Base-by-base conservation (phyloP, 345 rosid genomes). In the Gossypium mustelinum region DNA sequence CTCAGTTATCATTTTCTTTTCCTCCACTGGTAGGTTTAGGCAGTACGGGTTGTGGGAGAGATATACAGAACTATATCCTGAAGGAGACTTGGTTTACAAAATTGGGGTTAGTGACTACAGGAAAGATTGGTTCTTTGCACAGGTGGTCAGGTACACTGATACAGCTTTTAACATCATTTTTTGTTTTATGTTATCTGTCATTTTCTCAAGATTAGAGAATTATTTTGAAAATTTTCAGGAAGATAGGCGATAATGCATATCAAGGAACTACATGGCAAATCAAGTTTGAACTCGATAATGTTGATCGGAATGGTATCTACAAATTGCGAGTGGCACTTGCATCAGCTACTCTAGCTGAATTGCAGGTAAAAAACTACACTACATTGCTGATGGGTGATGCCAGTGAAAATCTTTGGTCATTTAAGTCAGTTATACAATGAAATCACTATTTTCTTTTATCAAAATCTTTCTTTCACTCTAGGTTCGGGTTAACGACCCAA, bases 21-120 rank as follows among this genome's bases (percentile, higher is more conserved):
- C 20, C 20, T 41, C n/a, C 57, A n/a, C 58, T 29, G 29, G 68
- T 90, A 92, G 98, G 84, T 93, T 87, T 80, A 88, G 97, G 90
- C 99, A 93, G 79, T 95, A 95, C 60, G 99, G 99, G 25, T 80
- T 95, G 79, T 95, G 99, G 99, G 85, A 83, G 56, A 87, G 96
- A 78, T 93, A 95, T 73, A 72, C 91, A 29, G 97, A 93, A 43
- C 54, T 92, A 70, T 95, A 91, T 83, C 99, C 99, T 12, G 80
- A 82, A 50, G 82, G 80, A 41, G 98, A 95, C 83, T 82, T 95
- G 86, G 85, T 93, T 63, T 95, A 89, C 83, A 89, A 88, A 24
- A 72, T 93, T 24, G 98, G 97, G 41, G 80, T 77, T 54, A 89
- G 96, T 63, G 89, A 95, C 76, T 89, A 88, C 63, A 81, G 78